Evolutionary conservation across 257 asterid species (phyloP).

Genomic region (Gardenia jasminoides): DNA sequence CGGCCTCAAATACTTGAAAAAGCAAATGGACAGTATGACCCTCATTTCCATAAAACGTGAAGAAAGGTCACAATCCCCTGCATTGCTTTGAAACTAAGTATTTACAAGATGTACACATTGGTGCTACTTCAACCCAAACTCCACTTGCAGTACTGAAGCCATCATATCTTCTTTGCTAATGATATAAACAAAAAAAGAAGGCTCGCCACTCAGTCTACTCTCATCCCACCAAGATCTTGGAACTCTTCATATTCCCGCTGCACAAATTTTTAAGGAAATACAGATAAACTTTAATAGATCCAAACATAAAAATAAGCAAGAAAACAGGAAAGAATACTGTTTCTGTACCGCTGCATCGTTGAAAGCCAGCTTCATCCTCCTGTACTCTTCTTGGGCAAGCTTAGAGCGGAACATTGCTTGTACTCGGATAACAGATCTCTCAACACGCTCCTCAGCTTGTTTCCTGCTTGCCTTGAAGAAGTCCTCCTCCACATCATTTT

Average conservation of each 20-base stretch:
- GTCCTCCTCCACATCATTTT: conserved; percentile 62
- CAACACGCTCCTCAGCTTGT: conserved; percentile 97
- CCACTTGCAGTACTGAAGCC: neutral
- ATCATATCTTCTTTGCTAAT: too few species aligned
- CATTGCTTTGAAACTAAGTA: neutral
- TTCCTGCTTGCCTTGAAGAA: conserved; percentile 90
- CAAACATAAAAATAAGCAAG: neutral
- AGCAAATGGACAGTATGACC: neutral
- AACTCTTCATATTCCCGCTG: conserved; percentile 67
- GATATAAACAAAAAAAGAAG: neutral
- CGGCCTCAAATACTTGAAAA: neutral
- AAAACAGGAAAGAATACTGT: neutral
- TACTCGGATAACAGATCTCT: conserved; percentile 83
- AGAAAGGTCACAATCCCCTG: neutral
- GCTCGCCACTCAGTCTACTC: neutral
- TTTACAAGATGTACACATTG: conserved; percentile 16
- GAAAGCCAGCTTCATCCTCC: conserved; percentile 82
- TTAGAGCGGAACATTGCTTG: conserved; percentile 97
- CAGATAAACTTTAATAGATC: neutral
- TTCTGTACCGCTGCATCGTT: conserved; percentile 50
- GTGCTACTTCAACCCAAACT: neutral
- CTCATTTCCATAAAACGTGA: conserved; percentile 7
- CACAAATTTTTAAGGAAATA: conserved; percentile 13
- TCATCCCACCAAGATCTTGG: conserved; percentile 48
- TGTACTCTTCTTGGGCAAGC: conserved; percentile 84